Conservation (phyloP, 2,329 filamentous ascomycete genomes). For the Epichloe gansuensis region DNA sequence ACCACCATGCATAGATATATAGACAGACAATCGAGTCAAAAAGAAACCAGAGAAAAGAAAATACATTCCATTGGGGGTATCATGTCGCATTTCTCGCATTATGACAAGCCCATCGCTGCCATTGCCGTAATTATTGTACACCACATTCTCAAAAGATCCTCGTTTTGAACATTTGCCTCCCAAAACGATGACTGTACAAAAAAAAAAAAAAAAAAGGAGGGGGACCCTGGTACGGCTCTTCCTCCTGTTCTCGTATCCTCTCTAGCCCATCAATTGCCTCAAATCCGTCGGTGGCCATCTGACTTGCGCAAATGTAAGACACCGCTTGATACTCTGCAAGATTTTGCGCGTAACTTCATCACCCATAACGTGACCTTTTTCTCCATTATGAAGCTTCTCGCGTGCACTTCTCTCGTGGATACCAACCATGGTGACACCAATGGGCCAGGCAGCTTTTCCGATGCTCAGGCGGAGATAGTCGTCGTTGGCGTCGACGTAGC, state of each 20-base stretch:
- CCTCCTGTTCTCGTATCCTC: not conserved
- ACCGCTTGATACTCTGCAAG: slow-evolving; percentile 94
- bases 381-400: slow-evolving; percentile 84
- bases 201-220: too few species aligned
- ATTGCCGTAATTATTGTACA: not conserved
- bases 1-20: not conserved
- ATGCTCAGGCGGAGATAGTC: slow-evolving; percentile 89
- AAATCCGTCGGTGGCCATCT: slow-evolving; percentile 91
- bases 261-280: slow-evolving; percentile 77
- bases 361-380: slow-evolving; percentile 90
- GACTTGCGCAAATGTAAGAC: slow-evolving; percentile 90
- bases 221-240: too few species aligned
- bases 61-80: not conserved
- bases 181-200: too few species aligned
- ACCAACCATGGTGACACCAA: slow-evolving; percentile 98
- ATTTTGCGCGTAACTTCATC: slow-evolving; percentile 94
- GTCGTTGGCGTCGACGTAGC: slow-evolving; percentile 94
- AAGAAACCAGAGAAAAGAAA: not conserved
- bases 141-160: not conserved
- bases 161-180: too few species aligned
- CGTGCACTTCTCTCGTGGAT: slow-evolving; percentile 94
- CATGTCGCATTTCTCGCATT: not conserved
- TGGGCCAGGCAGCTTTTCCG: slow-evolving; percentile 95
- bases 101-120: not conserved
- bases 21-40: not conserved